These are phyloP conservation scores for Talaromyces verruculosus DNA, from an alignment of 2,329 filamentous ascomycete species.

Conservation along the genomic window DNA sequence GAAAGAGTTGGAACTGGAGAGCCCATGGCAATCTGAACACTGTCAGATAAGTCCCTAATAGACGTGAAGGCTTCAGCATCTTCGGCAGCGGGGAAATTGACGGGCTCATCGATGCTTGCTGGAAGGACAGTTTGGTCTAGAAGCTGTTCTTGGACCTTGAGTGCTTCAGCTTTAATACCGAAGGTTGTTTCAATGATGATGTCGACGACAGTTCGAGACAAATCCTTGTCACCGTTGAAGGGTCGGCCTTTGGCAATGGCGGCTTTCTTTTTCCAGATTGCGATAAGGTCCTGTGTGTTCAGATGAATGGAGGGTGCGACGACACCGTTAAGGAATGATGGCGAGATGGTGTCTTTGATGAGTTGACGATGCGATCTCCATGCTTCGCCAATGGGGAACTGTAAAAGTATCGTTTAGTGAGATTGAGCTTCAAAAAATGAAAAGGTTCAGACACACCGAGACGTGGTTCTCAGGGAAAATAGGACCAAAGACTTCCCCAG, in stretches of 20 bases:
- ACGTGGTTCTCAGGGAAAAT: neutral
- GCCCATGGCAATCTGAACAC: neutral
- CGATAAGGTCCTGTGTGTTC: neutral
- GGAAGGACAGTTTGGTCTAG: neutral
- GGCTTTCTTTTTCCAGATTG: neutral
- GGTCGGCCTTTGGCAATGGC: neutral
- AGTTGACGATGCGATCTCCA: neutral
- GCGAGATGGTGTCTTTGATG: neutral
- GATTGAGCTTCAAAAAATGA: neutral
- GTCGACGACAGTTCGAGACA: neutral
- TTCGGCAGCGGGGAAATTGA: neutral
- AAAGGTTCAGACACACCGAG: neutral
- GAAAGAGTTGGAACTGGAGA: neutral
- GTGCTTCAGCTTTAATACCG: neutral
- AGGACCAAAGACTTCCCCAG: slow-evolving; percentile 8
- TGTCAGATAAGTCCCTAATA: neutral
- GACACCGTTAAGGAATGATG: neutral
- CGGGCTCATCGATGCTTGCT: neutral
- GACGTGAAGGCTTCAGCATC: neutral
- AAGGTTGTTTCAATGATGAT: neutral
- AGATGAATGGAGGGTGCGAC: neutral
- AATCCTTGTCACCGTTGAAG: neutral
- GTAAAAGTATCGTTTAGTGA: neutral
- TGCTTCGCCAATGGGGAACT: neutral
- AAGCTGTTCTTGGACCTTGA: neutral